These are phyloP conservation scores for Quercus alba DNA, from an alignment of 306 rosid genomes.

Conservation along the genomic window DNA sequence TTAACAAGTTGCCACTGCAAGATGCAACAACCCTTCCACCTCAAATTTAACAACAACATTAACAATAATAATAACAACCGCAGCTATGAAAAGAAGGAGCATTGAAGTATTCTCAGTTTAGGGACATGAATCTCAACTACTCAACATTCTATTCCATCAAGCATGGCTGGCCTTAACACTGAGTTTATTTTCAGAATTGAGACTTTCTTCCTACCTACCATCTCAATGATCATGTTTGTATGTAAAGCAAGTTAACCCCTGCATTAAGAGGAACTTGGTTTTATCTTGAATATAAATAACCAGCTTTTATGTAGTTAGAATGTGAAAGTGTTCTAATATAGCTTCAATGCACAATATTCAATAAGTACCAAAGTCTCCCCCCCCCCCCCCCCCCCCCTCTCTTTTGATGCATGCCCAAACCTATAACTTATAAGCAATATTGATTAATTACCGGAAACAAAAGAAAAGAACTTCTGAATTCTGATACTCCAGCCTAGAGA, in stretches of 20 bases:
- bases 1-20: neutral
- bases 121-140: conserved; percentile 1
- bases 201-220: neutral
- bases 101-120: neutral
- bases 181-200: conserved; percentile 1
- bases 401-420: neutral
- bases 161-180: neutral
- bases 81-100: neutral
- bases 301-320: neutral
- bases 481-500: neutral
- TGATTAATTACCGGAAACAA: neutral
- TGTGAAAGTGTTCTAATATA: neutral
- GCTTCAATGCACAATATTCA: neutral
- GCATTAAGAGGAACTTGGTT: neutral
- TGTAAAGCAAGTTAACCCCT: neutral
- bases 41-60: neutral
- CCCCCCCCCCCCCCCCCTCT: too few relatives aligned
- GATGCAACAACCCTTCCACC: neutral
- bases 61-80: neutral
- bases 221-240: neutral
- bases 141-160: neutral
- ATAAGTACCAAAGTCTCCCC: neutral
- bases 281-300: neutral
- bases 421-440: neutral
- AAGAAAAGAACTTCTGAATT: neutral